These are phyloP conservation scores for Clonostachys sp. DNA, from an alignment of 2,329 filamentous ascomycete genomes.

Conservation along the genomic window DNA sequence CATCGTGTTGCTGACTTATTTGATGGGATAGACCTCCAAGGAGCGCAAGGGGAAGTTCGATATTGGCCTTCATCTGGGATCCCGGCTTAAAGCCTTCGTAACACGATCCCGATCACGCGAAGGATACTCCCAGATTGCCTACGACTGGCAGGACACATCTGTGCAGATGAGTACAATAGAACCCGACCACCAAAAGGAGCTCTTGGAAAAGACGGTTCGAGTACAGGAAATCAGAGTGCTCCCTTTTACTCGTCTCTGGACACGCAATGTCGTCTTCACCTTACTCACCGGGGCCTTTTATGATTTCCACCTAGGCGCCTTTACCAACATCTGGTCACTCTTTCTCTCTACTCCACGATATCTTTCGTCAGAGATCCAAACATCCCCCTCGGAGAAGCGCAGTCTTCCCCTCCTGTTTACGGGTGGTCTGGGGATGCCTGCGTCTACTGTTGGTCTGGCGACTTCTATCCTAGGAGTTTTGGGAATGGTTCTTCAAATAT, in stretches of 20 bases:
- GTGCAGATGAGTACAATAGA: conserved; percentile 1
- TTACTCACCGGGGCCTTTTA: conserved; percentile 64
- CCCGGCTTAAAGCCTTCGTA: conserved; percentile 20
- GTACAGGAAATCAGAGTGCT: conserved; percentile 10
- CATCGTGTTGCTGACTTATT: background rate
- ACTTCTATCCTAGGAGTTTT: conserved; percentile 66
- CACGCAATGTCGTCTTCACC: conserved; percentile 41
- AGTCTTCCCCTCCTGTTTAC: conserved; percentile 50
- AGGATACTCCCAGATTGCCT: conserved; percentile 15
- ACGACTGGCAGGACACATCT: conserved; percentile 1
- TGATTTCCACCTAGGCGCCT: conserved; percentile 66
- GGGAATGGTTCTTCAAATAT: conserved; percentile 64
- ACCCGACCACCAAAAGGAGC: background rate
- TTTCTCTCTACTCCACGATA: conserved; percentile 64
- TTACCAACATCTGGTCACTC: conserved; percentile 64
- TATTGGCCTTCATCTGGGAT: conserved; percentile 29
- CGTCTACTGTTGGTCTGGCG: conserved; percentile 62
- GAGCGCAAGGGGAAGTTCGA: conserved; percentile 40
- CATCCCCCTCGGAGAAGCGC: conserved; percentile 10
- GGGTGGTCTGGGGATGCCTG: conserved; percentile 63
- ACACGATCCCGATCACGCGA: conserved; percentile 16
- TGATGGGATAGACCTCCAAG: conserved; percentile 33
- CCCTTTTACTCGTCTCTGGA: conserved; percentile 38
- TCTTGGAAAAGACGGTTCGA: conserved; percentile 5
- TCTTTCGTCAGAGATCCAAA: background rate